These are phyloP conservation scores for Aphanomyces astaci DNA, from an alignment of 352 stramenopile genomes.

Conservation along the genomic window DNA sequence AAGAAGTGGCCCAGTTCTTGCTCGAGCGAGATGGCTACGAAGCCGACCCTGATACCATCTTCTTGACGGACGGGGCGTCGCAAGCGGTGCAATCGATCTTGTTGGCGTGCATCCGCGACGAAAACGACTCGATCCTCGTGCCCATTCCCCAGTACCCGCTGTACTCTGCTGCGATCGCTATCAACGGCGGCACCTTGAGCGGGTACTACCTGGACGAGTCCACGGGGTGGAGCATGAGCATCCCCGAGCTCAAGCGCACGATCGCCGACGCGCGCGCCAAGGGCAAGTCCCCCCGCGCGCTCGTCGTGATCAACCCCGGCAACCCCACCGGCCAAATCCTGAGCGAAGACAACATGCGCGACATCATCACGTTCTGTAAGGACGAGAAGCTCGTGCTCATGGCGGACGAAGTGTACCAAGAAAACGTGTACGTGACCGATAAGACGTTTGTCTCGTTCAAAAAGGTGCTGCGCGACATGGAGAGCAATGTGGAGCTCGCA, in stretches of 20 bases:
- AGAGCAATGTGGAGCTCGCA: conserved; percentile 90
- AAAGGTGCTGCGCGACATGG: conserved; percentile 90
- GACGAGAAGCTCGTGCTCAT: conserved; percentile 93
- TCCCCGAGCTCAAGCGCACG: conserved; percentile 86
- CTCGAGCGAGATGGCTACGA: conserved; percentile 82
- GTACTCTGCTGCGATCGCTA: conserved; percentile 96
- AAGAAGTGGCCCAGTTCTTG: conserved; percentile 89
- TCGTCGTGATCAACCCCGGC: conserved; percentile 99
- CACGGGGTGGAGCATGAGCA: conserved; percentile 84
- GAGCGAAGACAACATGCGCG: conserved; percentile 82
- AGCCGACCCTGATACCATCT: conserved; percentile 92
- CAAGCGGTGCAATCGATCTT: conserved; percentile 92
- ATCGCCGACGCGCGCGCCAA: conserved; percentile 80
- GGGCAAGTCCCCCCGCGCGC: conserved; percentile 87
- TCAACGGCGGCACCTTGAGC: conserved; percentile 90
- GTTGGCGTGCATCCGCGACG: conserved; percentile 81
- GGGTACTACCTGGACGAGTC: conserved; percentile 97
- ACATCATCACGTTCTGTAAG: conserved; percentile 94
- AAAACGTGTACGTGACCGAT: conserved; percentile 95
- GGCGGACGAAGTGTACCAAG: conserved; percentile 99
- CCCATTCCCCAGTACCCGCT: conserved; percentile 99
- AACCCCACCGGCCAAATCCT: conserved; percentile 96
- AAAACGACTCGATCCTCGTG: conserved; percentile 87
- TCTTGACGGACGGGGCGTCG: conserved; percentile 95
- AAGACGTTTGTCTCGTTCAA: conserved; percentile 94